Conservation (phyloP, 1,284 basidiomycete genomes). For the Heterobasidion annosum region DNA sequence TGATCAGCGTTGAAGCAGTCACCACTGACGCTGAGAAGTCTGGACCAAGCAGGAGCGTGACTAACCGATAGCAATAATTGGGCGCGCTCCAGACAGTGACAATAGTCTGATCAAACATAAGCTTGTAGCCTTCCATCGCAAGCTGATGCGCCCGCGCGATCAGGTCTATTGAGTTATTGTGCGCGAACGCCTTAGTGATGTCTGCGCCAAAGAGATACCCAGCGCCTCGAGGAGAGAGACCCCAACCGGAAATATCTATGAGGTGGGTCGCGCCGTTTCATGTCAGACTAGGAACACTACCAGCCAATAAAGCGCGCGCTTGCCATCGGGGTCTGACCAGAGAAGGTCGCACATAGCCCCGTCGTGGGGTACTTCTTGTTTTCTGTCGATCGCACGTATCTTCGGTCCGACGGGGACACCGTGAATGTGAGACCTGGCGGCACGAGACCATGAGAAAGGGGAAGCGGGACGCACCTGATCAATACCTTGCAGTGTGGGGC, state of each 20-base stretch:
- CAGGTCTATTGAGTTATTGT: constrained; percentile 88
- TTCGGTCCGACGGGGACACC: constrained; percentile 21
- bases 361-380: constrained; percentile 99
- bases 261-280: no score
- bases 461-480: constrained; percentile 63
- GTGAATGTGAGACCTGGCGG: not conserved
- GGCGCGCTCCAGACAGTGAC: constrained; percentile 99
- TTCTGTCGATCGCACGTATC: constrained; percentile 93
- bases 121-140: constrained; percentile 97
- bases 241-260: constrained; percentile 86
- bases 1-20: not conserved
- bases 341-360: constrained; percentile 98
- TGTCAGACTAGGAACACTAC: not conserved
- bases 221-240: constrained; percentile 92
- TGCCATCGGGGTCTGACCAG: constrained; percentile 98
- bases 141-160: constrained; percentile 97
- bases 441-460: not conserved
- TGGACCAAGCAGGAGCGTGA: constrained; percentile 10
- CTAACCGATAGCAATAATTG: constrained; percentile 94
- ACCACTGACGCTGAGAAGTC: not conserved
- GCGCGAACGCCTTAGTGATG: constrained; percentile 84
- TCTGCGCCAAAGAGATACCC: constrained; percentile 94
- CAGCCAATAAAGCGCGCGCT: constrained; percentile 4
- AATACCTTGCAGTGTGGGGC: constrained; percentile 75
- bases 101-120: constrained; percentile 94